phyloP scores from a whole-genome alignment of 2,329 filamentous ascomycete species.

The Diatrype stigma region DNA sequence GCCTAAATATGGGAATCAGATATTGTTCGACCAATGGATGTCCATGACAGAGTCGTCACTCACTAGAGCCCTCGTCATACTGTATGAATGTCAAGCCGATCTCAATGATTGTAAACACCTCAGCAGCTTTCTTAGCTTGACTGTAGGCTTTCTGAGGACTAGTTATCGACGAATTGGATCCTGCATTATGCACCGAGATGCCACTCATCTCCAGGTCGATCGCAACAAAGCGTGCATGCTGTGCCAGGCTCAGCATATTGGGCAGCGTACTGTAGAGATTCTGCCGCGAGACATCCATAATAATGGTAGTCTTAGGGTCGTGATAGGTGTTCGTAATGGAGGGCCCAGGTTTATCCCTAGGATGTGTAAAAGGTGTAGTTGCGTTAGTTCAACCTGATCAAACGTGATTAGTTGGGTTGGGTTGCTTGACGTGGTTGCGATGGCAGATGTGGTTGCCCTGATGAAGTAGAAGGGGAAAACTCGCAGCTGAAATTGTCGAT shows the following conservation, averaged over 20 bases:
- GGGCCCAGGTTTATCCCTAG: background rate
- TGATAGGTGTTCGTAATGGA: background rate
- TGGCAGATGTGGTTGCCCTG: no score
- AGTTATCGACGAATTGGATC: background rate
- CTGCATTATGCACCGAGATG: conserved; percentile 11
- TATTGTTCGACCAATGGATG: conserved; percentile 6
- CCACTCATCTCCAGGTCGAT: conserved; percentile 38
- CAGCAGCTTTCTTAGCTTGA: conserved; percentile 22
- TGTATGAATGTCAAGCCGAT: conserved; percentile 32
- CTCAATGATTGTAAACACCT: conserved; percentile 30
- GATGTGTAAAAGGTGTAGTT: no score
- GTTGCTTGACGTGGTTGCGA: no score
- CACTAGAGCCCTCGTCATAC: conserved; percentile 9
- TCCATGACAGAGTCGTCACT: background rate
- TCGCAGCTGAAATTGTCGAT: no score
- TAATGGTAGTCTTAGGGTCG: background rate
- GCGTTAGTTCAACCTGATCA: no score
- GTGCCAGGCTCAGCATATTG: conserved; percentile 23
- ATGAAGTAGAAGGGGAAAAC: no score
- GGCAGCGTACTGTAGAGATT: conserved; percentile 29
- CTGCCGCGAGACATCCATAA: conserved; percentile 22
- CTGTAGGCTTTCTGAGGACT: conserved; percentile 22
- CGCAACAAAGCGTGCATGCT: conserved; percentile 26
- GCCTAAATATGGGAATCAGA: conserved; percentile 2
- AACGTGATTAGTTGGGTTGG: no score